Evolutionary conservation across 495 filamentous ascomycete species (phyloP).

Genomic region (Podospora bellae-mahoneyi): DNA sequence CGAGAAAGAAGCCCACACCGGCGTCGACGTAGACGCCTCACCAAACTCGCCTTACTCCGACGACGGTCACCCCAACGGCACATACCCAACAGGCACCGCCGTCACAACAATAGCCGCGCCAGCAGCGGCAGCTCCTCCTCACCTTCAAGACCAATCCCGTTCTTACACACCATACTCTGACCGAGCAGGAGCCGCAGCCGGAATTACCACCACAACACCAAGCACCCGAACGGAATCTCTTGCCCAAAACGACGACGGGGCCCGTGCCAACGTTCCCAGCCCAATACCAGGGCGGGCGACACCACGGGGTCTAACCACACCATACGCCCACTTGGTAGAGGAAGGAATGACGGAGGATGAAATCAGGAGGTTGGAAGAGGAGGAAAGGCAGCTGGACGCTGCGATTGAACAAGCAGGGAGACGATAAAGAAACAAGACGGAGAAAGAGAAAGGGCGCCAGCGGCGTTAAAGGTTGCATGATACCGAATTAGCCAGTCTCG

Average conservation of each 20-base stretch:
- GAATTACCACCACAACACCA: slow-evolving; percentile 9
- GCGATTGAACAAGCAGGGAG: slow-evolving; percentile 45
- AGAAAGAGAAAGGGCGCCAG: background rate
- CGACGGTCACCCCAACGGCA: slow-evolving; percentile 27
- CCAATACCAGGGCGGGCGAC: slow-evolving; percentile 25
- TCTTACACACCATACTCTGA: slow-evolving; percentile 42
- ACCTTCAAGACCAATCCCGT: slow-evolving; percentile 16
- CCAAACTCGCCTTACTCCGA: slow-evolving; percentile 42
- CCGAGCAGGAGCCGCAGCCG: slow-evolving; percentile 16
- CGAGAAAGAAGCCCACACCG: slow-evolving; percentile 40
- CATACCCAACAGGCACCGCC: background rate
- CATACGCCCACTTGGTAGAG: slow-evolving; percentile 47
- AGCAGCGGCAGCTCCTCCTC: slow-evolving; percentile 2
- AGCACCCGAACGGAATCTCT: slow-evolving; percentile 18
- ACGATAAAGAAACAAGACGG: slow-evolving; percentile 3
- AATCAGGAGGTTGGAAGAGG: slow-evolving; percentile 46
- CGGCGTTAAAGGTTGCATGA: background rate
- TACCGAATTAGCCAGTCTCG: background rate
- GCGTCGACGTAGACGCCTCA: slow-evolving; percentile 25
- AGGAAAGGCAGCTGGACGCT: slow-evolving; percentile 47
- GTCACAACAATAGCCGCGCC: slow-evolving; percentile 8
- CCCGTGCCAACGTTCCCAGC: slow-evolving; percentile 18
- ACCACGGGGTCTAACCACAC: slow-evolving; percentile 27
- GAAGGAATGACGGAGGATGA: slow-evolving; percentile 51
- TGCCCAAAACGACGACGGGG: slow-evolving; percentile 10